Base-by-base conservation (phyloP, 202 grass and related monocot species). In the Zoysia matrella region DNA sequence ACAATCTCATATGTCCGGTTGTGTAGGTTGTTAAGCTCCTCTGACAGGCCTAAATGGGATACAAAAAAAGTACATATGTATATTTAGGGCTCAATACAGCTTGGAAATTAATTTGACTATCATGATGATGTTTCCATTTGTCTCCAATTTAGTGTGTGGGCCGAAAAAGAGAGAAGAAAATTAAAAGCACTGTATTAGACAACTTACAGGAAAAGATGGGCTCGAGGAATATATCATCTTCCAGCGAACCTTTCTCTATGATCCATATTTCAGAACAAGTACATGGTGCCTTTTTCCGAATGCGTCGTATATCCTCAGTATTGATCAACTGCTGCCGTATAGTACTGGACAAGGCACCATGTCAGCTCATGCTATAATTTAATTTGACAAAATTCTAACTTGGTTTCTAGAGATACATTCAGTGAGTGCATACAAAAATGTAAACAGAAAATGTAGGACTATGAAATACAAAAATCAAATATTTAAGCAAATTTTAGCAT, bases 211-310 rank as follows among this genome's bases (percentile, higher is more conserved):
- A 84, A 58, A 96, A 82, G 77, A 82, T 63, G 9, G 89, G 79
- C 62, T 96, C 93, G 22, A 73, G 75, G 88, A 96, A 99, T 85
- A 99, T 90, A 57, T 94, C 93, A 80, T 92, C 93, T 92, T 96
- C 96, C 40, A 99, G 82, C 13, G 87, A 91, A 90, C 89, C 90
- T 84, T 96, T 99, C 89, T 94, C 89, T 36, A 99, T 96, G 73
- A 96, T 92, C 96, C 93, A 99, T 85, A 99, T 92, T 85, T 99
- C 97, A 74, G 91, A 87, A 81, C 93, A 91, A 65, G 97, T 96
- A 53, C 97, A 99, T 44, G 97, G 97, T 87, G 97, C 97, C 81
- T 99, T 99, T 87, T 92, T 99, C 47, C 97, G 93, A 74, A 99
- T 76, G 62, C 97, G 93, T n/a, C 89, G 80, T 90, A 99, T 94